A percentile compares a stretch with the other conserved stretches of the same genome.
phyloP scores from a whole-genome alignment of 768 basidiomycete species.

The Ramaria rubella region DNA sequence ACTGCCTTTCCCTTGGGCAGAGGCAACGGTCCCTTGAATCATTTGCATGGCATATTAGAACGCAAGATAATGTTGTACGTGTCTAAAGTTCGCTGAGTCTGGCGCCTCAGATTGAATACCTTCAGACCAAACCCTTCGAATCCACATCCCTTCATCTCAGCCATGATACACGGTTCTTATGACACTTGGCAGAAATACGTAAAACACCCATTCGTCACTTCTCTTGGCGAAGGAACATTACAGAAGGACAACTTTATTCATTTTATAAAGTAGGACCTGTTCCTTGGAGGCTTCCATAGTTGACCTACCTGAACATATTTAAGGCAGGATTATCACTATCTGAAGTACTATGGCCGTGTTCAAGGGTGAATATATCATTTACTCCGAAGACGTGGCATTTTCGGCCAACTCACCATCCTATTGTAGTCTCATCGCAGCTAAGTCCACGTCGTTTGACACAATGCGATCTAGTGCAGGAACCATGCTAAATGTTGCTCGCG shows the following conservation, averaged over 20 bases:
- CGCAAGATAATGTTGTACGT: conserved; percentile 52
- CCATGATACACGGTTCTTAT: conserved; percentile 53
- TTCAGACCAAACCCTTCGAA: conserved; percentile 49
- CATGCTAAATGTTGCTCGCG: conserved; percentile 56
- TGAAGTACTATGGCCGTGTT: conserved; percentile 81
- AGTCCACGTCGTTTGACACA: conserved; percentile 55
- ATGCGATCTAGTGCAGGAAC: conserved; percentile 60
- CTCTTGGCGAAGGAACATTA: conserved; percentile 68
- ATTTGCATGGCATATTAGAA: conserved; percentile 54
- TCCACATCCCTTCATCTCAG: conserved; percentile 61
- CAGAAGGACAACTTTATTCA: conserved; percentile 62
- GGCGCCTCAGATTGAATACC: not conserved
- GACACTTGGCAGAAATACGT: conserved; percentile 68
- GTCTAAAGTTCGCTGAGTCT: conserved; percentile 1
- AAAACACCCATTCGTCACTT: conserved; percentile 76
- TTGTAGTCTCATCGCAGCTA: conserved; percentile 67
- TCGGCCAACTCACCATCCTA: not conserved
- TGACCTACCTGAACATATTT: not conserved
- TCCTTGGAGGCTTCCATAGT: not conserved
- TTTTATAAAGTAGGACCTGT: conserved; percentile 65
- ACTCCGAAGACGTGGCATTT: not conserved
- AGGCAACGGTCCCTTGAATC: conserved; percentile 84
- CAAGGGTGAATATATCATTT: conserved; percentile 44
- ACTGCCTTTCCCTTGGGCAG: conserved; percentile 60
- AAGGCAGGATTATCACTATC: conserved; percentile 78